Evolutionary conservation across 441 rosid species (phyloP).

Genomic region (Adansonia madagascariensis): DNA sequence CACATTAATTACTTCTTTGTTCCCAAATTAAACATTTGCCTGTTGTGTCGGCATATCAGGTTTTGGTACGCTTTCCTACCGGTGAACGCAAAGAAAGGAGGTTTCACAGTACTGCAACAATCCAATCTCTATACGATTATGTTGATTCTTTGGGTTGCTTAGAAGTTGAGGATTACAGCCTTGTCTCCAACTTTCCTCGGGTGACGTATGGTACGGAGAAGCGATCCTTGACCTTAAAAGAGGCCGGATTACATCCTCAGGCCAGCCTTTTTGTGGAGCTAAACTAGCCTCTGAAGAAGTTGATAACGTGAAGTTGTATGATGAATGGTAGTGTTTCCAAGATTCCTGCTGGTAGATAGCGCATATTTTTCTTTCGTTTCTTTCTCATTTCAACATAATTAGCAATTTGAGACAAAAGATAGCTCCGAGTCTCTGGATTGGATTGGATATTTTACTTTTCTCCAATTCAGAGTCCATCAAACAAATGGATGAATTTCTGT

Average conservation of each 20-base stretch:
- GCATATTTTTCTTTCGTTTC: conserved; percentile 21
- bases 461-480: conserved; percentile 22
- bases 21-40: neutral
- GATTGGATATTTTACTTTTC: conserved; percentile 18
- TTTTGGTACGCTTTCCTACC: conserved; percentile 82
- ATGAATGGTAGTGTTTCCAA: conserved; percentile 16
- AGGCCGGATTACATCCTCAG: conserved; percentile 95
- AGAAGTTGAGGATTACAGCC: conserved; percentile 69
- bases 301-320: conserved; percentile 24
- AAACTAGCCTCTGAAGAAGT: conserved; percentile 41
- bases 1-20: neutral
- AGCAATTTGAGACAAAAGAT: conserved; percentile 21
- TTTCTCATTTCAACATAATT: conserved; percentile 29
- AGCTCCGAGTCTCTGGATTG: conserved; percentile 16
- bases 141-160: conserved; percentile 87
- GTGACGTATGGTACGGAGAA: conserved; percentile 68
- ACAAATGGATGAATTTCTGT: neutral
- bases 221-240: conserved; percentile 63
- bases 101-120: conserved; percentile 60
- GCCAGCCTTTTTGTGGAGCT: conserved; percentile 97
- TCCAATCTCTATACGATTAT: conserved; percentile 75
- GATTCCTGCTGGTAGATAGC: conserved; percentile 26
- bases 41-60: conserved; percentile 41
- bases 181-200: conserved; percentile 89
- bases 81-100: conserved; percentile 96